Percentiles rank a stretch among this genome's conserved stretches.
Evolutionary conservation across 73 alveolate species (phyloP).

Genomic region (Durusdinium trenchii): DNA sequence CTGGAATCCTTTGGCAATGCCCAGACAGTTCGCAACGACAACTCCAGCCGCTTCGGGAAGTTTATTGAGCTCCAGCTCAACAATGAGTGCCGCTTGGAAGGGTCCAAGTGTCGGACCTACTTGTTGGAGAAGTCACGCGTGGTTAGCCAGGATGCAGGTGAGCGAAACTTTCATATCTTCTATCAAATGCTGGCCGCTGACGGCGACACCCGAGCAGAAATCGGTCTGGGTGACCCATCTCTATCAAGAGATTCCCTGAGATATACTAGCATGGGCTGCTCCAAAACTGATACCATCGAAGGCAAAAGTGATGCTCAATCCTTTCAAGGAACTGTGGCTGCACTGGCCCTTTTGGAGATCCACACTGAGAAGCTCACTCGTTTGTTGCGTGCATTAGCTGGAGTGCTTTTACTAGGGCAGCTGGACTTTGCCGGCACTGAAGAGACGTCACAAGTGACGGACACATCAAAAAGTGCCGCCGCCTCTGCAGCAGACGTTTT

Average conservation of each 20-base stretch:
- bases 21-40: constrained; percentile 97
- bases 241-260: constrained; percentile 52
- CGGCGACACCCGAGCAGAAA: constrained; percentile 77
- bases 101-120: constrained; percentile 97
- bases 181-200: constrained; percentile 97
- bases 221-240: constrained; percentile 41
- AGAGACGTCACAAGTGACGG: constrained; percentile 41
- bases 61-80: constrained; percentile 96
- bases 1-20: constrained; percentile 98
- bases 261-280: constrained; percentile 84
- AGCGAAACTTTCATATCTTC: constrained; percentile 97
- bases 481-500: constrained; percentile 71
- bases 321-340: constrained; percentile 70
- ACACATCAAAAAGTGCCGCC: constrained; percentile 1
- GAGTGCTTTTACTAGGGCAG: constrained; percentile 82
- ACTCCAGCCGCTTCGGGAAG: constrained; percentile 97
- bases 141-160: constrained; percentile 95
- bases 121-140: constrained; percentile 97
- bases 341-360: constrained; percentile 71
- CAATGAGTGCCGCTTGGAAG: constrained; percentile 59
- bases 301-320: constrained; percentile 80
- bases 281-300: constrained; percentile 89
- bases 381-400: constrained; percentile 65
- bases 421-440: constrained; percentile 11
- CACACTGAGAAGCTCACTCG: constrained; percentile 50